Base-by-base conservation (phyloP, 2,329 filamentous ascomycete species). In the Beauveria scarabaeidicola region DNA sequence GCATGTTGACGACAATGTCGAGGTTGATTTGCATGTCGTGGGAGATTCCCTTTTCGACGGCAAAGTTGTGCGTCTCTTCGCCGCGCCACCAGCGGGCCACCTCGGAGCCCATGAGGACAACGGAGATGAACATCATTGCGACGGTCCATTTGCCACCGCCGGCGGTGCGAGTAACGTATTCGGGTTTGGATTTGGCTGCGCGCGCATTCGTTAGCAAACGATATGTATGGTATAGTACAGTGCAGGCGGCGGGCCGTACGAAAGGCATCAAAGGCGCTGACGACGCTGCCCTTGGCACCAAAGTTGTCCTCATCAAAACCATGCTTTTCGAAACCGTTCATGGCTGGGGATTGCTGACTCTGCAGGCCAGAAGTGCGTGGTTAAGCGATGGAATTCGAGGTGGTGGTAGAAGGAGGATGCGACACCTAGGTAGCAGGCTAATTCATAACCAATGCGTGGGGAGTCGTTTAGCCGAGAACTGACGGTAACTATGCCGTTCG, bases 251-350 rank as follows among this genome's bases (percentile, higher is more conserved):
- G 29, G 48, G 43, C 67, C 89, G 71, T 83, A 96, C 91, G 93
- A 73, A 99, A 99, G 65, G 92, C 93, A 78, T 99, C 94, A 75
- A 99, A 99, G 61, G 93, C 91, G 74, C 87, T 87, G 69, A 96
- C 84, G 61, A 87, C 82, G 72, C 75, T 79, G 59, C 83, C 80
- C 70, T 87, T 87, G 67, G 90, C 86, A 69, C 84, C 89, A 76
- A 96, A 96, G 64, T 84, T 78, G 72, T 89, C 88, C 68, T 96
- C 91, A 69, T 91, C 82, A 66, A 92, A 63, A 59, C 58, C 58
- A 66, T 83, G 81, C 69, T 87, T 81, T 66, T 85, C 79, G 76
- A 88, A 92, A 69, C 88, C 89, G 81, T 94, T 90, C 90, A 96
- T 94, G 44, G 50, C 67, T 41, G 41, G 43, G 38, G 50, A 44